Evolutionary conservation across 1,284 basidiomycete genomes (phyloP).

Genomic region (Amylostereum areolatum): DNA sequence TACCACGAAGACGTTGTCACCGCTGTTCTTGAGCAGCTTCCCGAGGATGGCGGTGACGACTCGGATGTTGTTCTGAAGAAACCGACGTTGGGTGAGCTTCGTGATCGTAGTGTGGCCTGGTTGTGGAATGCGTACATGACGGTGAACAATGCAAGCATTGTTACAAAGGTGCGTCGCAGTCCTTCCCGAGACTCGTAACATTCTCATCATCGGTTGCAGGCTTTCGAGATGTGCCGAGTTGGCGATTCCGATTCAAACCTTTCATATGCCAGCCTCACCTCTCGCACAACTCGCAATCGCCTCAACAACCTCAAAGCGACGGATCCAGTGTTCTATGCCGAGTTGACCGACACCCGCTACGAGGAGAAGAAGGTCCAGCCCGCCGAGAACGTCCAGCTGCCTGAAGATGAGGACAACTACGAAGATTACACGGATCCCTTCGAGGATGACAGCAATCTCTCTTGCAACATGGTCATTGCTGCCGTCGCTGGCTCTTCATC

Average conservation of each 20-base stretch:
- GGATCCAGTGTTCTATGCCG: constrained; percentile 15
- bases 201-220: no score
- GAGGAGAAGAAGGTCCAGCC: background rate
- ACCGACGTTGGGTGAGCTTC: constrained; percentile 3
- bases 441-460: constrained; percentile 3
- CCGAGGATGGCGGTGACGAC: no score
- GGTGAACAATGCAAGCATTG: constrained; percentile 16
- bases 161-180: no score
- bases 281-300: constrained; percentile 13
- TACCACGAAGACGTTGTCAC: constrained; percentile 16
- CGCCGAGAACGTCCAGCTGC: background rate
- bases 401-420: background rate
- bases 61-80: background rate
- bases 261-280: constrained; percentile 21
- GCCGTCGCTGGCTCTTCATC: background rate
- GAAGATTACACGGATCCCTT: no score
- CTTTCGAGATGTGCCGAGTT: constrained; percentile 15
- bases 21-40: constrained; percentile 10
- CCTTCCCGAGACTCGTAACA: no score
- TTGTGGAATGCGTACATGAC: constrained; percentile 17
- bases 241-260: constrained; percentile 23
- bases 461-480: background rate
- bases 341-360: background rate
- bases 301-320: constrained; percentile 15
- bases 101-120: constrained; percentile 18